Percentiles rank a stretch among this genome's conserved stretches.
phyloP scores from a whole-genome alignment of 106 monocot genomes.

The Hemerocallis citrina region DNA sequence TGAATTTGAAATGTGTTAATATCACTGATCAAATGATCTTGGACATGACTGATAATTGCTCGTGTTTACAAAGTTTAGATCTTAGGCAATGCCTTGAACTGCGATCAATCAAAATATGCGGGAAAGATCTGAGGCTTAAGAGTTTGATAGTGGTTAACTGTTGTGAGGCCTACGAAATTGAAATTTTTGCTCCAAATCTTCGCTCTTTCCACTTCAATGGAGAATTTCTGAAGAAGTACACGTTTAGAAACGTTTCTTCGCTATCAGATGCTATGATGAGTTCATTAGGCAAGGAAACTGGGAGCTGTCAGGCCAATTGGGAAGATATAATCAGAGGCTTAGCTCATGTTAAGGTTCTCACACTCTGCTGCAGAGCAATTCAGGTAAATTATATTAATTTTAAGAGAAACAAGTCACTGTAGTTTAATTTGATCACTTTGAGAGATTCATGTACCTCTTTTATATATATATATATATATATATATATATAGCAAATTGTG shows the following conservation, averaged over 20 bases:
- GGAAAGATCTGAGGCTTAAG: slow-evolving; percentile 3
- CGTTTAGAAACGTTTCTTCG: background rate
- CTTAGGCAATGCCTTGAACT: slow-evolving; percentile 7
- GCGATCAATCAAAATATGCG: background rate
- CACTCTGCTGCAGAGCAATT: slow-evolving; percentile 10
- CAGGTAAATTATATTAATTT: slow-evolving; percentile 1
- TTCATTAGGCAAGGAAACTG: background rate
- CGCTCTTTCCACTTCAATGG: slow-evolving; percentile 13
- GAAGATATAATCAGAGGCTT: background rate
- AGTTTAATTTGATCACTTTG: background rate
- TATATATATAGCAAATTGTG: background rate
- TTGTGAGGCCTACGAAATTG: background rate
- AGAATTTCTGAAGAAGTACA: background rate
- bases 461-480: background rate
- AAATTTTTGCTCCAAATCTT: slow-evolving; percentile 16
- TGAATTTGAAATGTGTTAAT: slow-evolving; percentile 2
- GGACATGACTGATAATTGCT: background rate
- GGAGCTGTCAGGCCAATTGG: background rate
- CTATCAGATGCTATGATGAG: slow-evolving; percentile 3
- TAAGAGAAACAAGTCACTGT: background rate
- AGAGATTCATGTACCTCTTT: background rate
- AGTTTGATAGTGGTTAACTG: slow-evolving; percentile 13
- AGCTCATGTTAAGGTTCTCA: slow-evolving; percentile 7
- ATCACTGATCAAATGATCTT: slow-evolving; percentile 1
- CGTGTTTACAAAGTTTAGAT: slow-evolving; percentile 4